Evolutionary conservation across 225 moss, liverwort and hornwort genomes (phyloP), one percentile per base, ranked within the genome.

Genomic region (Neckera pumila): DNA sequence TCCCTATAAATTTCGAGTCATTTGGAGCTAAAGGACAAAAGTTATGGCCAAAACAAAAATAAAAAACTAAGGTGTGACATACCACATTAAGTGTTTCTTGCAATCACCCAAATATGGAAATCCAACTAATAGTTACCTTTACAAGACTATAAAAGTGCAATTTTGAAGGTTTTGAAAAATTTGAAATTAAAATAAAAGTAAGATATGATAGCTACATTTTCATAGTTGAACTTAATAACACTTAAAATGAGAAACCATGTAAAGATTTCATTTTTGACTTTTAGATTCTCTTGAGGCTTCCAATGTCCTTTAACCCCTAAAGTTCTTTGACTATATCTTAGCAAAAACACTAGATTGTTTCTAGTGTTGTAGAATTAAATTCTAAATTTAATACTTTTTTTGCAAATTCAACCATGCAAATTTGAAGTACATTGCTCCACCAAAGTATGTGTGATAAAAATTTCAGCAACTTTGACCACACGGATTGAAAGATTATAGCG

Each of bases 201-300:
- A 14, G 8, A 1, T 70, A 40, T 70, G 14, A 25, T 40, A 70
- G 40, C 14, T 14, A 13, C 2, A 40, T 69, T 69, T 70, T 70
- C 0, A 70, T 40, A 40, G 14, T 25, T 70, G 47, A 70, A 0
- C 40, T 40, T 40, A 14, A n/a, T 14, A 38, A 38, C 7, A 70
- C 25, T 40, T 70, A 69, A 71, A 71, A 42, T 71, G 3, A 71
- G 40, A 9, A 42, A 71, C 16, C 42, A 16, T 9, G 1, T 42
- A 0, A 42, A 71, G 27, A 42, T 27, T 27, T 16, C 16, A 42
- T 16, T 9, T 71, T 27, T 42, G 27, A 16, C 9, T 71, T 71
- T 42, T 26, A 3, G 42, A 15, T 42, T 26, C 3, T 5, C 9
- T 0, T 71, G 0, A 26, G 9, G 71, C 5, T 71, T 71, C 3